Base-by-base conservation (phyloP, 2,329 filamentous ascomycete species). In the Beauveria caledonica region DNA sequence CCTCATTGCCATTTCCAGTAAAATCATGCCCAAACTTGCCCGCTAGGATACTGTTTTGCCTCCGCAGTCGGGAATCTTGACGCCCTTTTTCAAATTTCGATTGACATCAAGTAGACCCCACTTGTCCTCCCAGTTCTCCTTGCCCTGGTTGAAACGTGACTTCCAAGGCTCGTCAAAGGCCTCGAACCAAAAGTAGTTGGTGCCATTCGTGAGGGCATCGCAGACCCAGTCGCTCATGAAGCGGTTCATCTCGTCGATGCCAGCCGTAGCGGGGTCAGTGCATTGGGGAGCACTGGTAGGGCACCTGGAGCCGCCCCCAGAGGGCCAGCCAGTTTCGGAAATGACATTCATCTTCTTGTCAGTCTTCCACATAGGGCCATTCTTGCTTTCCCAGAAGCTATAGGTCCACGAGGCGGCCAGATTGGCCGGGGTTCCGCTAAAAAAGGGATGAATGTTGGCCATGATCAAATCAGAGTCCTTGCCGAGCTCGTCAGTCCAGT, bases 111-210 rank as follows among this genome's bases (percentile, higher is more conserved):
- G 86, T 15, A 97, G 76, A 10, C 94, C 93, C 93, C 93, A 97
- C 72, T 96, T 89, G 71, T 96, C 90, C 77, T 97, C 93, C 92
- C 92, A 97, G 57, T 89, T 80, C 76, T 93, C 79, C 45, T 80
- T 77, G 61, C 74, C 74, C 5, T 77, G 78, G 72, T 97, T 88
- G 76, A 86, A 96, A 19, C 73, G 69, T 60, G 88, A 78, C 77
- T 97, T 97, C 93, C 93, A 97, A 2, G 92, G 92, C 79, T 97
- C 93, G 71, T 97, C 93, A 71, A 97, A 97, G 10, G 92, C 91
- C 70, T 92, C 90, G 72, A 97, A 97, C 93, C 93, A 97, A 71
- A 97, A 97, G 72, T 96, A 97, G 66, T 95, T 86, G 1, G 92
- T 97, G 50, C 87, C 88, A 68, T 96, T 96, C 25, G 77, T 77